These are phyloP conservation scores for Drechslerella coelobrocha DNA, from an alignment of 2,329 filamentous ascomycete genomes.

Conservation along the genomic window DNA sequence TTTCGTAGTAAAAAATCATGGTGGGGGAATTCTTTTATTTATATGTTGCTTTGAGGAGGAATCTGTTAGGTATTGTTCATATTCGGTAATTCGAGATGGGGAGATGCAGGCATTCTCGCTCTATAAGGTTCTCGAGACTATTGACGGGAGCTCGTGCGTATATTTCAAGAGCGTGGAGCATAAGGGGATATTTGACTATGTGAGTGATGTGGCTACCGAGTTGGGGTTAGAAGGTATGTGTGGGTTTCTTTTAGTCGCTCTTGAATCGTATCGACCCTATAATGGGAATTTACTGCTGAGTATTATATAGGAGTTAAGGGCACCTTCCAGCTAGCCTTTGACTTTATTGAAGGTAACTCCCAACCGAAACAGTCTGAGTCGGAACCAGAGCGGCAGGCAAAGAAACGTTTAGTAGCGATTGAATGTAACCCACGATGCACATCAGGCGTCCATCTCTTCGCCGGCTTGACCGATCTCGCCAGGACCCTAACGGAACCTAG, in stretches of 20 bases:
- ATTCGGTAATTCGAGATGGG: constrained; percentile 55
- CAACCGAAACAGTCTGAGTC: neutral
- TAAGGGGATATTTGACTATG: constrained; percentile 54
- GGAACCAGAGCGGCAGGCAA: neutral
- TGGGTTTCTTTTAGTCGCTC: neutral
- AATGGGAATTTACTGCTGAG: neutral
- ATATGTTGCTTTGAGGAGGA: too few species aligned
- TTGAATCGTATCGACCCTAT: neutral
- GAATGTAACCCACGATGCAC: constrained; percentile 56
- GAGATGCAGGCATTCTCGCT: constrained; percentile 54
- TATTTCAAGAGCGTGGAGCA: constrained; percentile 54
- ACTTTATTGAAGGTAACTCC: constrained; percentile 54
- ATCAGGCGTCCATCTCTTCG: constrained; percentile 56
- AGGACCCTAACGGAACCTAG: constrained; percentile 16
- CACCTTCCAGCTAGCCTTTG: constrained; percentile 55
- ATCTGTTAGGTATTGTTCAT: constrained; percentile 54
- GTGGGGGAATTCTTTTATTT: too few species aligned
- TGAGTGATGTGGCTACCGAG: constrained; percentile 50
- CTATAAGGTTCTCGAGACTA: constrained; percentile 56
- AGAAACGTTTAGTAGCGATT: constrained; percentile 53
- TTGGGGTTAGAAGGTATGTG: constrained; percentile 25
- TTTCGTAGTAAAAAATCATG: too few species aligned
- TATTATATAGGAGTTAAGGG: constrained; percentile 11
- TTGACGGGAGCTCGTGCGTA: constrained; percentile 55
- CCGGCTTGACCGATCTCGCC: constrained; percentile 48